Evolutionary conservation across 768 basidiomycete species (phyloP), one percentile per base, ranked within the genome.

Genomic region (Phanerodontia chrysosporium): DNA sequence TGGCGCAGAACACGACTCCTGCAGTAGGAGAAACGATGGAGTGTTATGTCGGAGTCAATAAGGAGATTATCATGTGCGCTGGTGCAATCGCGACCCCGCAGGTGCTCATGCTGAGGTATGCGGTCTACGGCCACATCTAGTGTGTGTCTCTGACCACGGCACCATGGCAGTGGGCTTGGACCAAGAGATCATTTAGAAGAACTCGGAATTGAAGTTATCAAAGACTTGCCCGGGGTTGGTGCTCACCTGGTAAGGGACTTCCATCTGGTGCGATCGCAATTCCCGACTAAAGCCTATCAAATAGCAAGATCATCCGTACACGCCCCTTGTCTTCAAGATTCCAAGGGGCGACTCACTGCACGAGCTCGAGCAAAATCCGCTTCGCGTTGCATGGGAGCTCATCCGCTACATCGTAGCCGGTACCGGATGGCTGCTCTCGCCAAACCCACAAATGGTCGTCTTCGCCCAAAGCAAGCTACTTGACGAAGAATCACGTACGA

Each of bases 131-230:
- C n/a, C 12, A 10, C 10, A 36, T 16, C 22, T 45, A 28, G 7
- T 49, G 29, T 9, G 49, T 32, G 28, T 28, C 35, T 10, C 48
- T 16, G 25, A 12, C 7, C 25, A 21, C 16, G n/a, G 6, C 18
- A 6, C 29, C 18, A 27, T 1, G 42, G 3, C 56, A 74, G 73
- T 58, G 81, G 81, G 18, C 69, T 83, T 48, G 81, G 80, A 24
- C 78, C 80, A 3, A 61, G 64, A 12, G 70, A 70, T 8, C 67
- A 75, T 35, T 65, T 81, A 7, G 59, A 69, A 22, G 59, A 58
- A 22, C 64, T 73, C 29, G 69, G 65, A 18, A 68, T 74, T 25
- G 49, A 55, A 2, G 65, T 74, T 1, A 59, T 73, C 13, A 65
- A 67, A 44, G 70, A 75, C 48, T 61, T 72, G 8, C 68, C 73